Percentiles rank a stretch among this genome's conserved stretches.
Conservation (phyloP, 1,284 basidiomycete genomes). For the Microbotryum saponariae region DNA sequence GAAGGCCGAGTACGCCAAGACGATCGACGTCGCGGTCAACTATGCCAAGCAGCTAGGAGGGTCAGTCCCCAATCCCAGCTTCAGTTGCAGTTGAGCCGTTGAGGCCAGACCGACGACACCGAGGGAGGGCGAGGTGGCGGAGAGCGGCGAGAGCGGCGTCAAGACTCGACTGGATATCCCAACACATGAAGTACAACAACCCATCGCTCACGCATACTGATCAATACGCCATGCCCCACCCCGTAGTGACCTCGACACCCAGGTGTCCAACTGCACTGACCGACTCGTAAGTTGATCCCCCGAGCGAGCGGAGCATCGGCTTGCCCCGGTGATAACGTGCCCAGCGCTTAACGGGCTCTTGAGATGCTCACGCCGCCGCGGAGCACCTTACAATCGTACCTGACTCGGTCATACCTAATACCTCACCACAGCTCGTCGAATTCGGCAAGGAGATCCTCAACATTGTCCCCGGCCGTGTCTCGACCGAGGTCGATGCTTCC, state of each 20-base stretch:
- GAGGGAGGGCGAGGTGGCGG: too few species aligned
- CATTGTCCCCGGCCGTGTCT: constrained; percentile 96
- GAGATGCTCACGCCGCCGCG: not conserved
- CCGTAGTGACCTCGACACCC: constrained; percentile 54
- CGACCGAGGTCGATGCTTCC: constrained; percentile 95
- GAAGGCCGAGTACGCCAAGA: constrained; percentile 72
- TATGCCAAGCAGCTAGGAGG: constrained; percentile 74
- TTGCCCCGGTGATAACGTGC: not conserved
- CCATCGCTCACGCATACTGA: too few species aligned
- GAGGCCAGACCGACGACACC: too few species aligned
- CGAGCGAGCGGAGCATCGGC: not conserved
- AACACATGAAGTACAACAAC: too few species aligned
- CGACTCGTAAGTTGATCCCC: constrained; percentile 57
- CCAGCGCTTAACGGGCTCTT: not conserved
- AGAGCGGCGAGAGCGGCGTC: too few species aligned
- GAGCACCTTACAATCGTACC: too few species aligned
- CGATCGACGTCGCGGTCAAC: constrained; percentile 76
- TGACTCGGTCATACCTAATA: too few species aligned
- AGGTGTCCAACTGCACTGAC: constrained; percentile 73
- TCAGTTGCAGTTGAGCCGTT: not conserved
- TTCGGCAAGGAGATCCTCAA: constrained; percentile 93
- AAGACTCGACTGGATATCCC: too few species aligned
- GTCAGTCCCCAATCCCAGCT: constrained; percentile 35
- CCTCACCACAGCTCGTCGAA: constrained; percentile 65
- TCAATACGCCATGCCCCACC: too few species aligned